phyloP scores from a whole-genome alignment of 148 eudicot genomes.

The Heliamphora exappendiculata region DNA sequence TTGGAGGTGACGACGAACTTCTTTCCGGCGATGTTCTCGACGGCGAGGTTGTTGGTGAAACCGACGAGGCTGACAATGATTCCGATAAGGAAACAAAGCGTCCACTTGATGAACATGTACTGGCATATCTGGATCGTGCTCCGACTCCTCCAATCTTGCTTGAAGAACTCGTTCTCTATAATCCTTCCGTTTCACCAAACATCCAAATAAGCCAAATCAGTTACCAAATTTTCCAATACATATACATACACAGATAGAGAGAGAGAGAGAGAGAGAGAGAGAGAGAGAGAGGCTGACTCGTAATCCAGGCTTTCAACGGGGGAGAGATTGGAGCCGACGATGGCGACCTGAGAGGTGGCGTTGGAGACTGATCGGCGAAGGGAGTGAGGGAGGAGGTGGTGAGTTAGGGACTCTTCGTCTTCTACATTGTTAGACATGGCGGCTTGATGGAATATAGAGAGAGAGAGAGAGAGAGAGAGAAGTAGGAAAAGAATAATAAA shows the following conservation, averaged over 20 bases:
- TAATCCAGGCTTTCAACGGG: constrained; percentile 86
- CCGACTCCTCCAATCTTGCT: constrained; percentile 86
- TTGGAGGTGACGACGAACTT: constrained; percentile 89
- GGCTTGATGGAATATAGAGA: neutral
- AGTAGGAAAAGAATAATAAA: neutral
- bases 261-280: neutral
- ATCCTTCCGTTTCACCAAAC: constrained; percentile 40
- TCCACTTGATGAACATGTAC: constrained; percentile 79
- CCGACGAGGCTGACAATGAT: constrained; percentile 61
- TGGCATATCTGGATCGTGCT: constrained; percentile 53
- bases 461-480: constrained; percentile 3
- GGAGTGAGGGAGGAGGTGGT: constrained; percentile 19
- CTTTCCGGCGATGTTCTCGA: constrained; percentile 78
- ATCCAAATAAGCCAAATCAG: neutral
- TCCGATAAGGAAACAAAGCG: constrained; percentile 63
- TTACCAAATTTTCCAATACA: neutral
- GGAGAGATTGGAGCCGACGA: constrained; percentile 67
- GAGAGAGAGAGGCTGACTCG: constrained; percentile 33
- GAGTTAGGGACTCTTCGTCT: constrained; percentile 27
- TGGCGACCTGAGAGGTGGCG: constrained; percentile 65
- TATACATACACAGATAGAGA: neutral
- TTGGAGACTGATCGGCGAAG: constrained; percentile 34
- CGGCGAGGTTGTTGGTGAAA: constrained; percentile 62
- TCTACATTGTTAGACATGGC: constrained; percentile 15
- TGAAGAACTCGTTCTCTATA: constrained; percentile 73